These are phyloP conservation scores for Chenopodium album DNA, from an alignment of 148 eudicot genomes.

Conservation along the genomic window DNA sequence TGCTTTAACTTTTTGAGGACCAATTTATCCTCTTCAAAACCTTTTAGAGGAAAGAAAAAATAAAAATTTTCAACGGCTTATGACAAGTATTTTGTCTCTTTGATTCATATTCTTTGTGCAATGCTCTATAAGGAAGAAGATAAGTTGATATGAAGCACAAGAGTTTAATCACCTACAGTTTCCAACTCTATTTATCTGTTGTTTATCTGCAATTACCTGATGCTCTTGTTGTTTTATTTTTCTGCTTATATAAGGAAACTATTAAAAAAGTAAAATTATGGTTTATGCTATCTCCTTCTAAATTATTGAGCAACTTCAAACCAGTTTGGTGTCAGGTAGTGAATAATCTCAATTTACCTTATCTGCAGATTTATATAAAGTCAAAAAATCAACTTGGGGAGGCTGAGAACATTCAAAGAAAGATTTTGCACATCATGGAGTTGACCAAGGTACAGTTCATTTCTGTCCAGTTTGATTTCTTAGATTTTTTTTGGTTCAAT, in stretches of 20 bases:
- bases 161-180: neutral
- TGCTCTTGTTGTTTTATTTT: neutral
- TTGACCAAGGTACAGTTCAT: slow-evolving; percentile 62
- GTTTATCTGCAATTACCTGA: neutral
- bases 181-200: neutral
- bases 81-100: neutral
- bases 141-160: neutral
- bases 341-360: slow-evolving; percentile 2
- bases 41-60: too few relatives aligned
- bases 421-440: slow-evolving; percentile 79
- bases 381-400: slow-evolving; percentile 50
- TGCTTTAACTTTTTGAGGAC: too few relatives aligned
- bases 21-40: too few relatives aligned
- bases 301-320: neutral
- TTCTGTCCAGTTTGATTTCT: neutral
- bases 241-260: too few relatives aligned
- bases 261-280: neutral
- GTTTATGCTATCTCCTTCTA: neutral
- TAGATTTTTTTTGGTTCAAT: neutral
- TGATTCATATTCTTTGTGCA: neutral
- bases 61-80: too few relatives aligned
- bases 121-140: neutral
- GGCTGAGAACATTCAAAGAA: slow-evolving; percentile 70
- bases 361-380: slow-evolving; percentile 60
- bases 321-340: neutral